phyloP scores from a whole-genome alignment of 495 filamentous ascomycete species.

The Xylaria curta region DNA sequence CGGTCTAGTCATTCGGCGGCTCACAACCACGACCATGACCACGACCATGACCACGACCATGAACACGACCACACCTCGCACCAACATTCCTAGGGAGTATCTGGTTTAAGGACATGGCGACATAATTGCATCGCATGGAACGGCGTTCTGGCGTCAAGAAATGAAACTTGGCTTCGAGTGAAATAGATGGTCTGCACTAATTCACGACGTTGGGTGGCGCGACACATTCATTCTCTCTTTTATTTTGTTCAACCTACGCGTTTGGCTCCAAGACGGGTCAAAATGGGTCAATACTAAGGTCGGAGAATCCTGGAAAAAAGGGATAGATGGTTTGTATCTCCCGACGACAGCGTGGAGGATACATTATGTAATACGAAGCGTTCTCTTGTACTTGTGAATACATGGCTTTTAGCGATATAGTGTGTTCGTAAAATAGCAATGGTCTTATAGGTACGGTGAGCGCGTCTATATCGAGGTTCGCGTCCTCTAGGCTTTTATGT shows the following conservation, averaged over 20 bases:
- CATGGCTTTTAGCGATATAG: neutral
- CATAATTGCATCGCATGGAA: conserved; percentile 16
- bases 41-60: conserved; percentile 30
- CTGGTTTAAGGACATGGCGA: neutral
- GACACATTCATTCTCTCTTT: neutral
- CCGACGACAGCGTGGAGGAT: neutral
- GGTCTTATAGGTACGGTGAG: neutral
- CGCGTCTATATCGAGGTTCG: neutral
- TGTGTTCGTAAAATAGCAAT: neutral
- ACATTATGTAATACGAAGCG: conserved; percentile 20
- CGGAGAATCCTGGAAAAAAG: conserved; percentile 4
- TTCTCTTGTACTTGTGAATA: neutral
- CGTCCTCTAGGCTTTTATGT: neutral
- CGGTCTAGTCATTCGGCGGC: conserved; percentile 34
- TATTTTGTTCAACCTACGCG: neutral
- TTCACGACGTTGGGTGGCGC: conserved; percentile 9
- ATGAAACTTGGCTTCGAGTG: neutral
- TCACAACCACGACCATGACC: conserved; percentile 30
- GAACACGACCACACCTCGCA: conserved; percentile 29
- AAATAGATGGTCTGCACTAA: conserved; percentile 15
- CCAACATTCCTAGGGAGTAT: conserved; percentile 28
- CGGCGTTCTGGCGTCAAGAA: conserved; percentile 14
- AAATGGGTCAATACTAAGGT: neutral
- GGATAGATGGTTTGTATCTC: conserved; percentile 12
- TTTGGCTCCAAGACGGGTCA: neutral